A percentile compares a stretch with the other conserved stretches of the same genome.
Evolutionary conservation across 768 basidiomycete species (phyloP).

Genomic region (Hemileccinum impolitum): DNA sequence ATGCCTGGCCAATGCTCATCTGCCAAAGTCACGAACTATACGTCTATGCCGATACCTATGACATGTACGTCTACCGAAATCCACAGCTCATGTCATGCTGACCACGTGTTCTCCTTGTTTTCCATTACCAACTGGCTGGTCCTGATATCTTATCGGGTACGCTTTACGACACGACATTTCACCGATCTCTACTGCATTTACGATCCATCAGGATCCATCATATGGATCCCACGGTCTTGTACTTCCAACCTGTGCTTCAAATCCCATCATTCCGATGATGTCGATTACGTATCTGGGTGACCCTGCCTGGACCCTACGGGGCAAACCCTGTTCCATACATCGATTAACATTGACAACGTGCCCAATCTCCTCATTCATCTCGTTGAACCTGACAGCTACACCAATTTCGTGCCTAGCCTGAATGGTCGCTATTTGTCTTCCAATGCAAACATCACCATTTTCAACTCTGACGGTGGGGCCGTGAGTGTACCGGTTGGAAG

Average conservation of each 20-base stretch:
- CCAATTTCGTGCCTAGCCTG: constrained; percentile 63
- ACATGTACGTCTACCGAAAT: constrained; percentile 45
- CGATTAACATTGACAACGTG: background rate
- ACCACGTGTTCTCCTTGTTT: background rate
- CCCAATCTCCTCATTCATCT: too few species aligned
- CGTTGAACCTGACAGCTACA: constrained; percentile 38
- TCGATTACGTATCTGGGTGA: too few species aligned
- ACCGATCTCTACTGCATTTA: background rate
- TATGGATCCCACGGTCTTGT: constrained; percentile 1
- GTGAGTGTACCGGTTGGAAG: constrained; percentile 46
- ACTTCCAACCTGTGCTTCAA: background rate
- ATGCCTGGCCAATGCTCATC: background rate
- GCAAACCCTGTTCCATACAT: background rate
- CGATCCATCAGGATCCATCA: background rate
- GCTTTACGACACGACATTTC: constrained; percentile 1
- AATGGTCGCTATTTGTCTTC: constrained; percentile 77
- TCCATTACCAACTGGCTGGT: background rate
- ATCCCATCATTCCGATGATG: too few species aligned
- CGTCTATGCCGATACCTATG: constrained; percentile 59
- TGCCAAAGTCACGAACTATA: constrained; percentile 75
- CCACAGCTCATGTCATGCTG: background rate
- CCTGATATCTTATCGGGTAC: background rate
- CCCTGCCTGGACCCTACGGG: background rate
- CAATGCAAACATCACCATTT: constrained; percentile 80
- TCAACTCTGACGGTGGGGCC: constrained; percentile 36